Base-by-base conservation (phyloP, 306 rosid species). In the Sophora flavescens region DNA sequence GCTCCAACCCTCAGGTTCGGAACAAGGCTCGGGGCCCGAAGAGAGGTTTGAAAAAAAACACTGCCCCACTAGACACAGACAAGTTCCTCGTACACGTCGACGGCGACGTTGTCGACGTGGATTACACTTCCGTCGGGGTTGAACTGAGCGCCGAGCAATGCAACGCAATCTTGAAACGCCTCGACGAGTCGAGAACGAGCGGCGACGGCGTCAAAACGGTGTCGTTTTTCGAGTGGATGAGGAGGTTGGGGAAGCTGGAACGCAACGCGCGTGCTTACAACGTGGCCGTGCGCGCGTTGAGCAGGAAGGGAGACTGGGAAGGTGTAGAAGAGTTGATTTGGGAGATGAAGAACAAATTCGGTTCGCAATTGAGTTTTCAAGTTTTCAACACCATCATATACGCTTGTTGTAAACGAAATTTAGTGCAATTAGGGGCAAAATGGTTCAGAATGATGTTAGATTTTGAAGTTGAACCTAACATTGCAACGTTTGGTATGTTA, bases 371-470 rank as follows among this genome's bases (percentile, higher is more conserved):
- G 64, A 82, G 74, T 73, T 87, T 61, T 62, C 87, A 79, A 75
- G 88, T 85, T 53, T 95, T 95, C 76, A 92, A 95, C 79, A 78
- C 96, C 0, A 85, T 95, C 35, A 89, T 95, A 28, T 87, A 86
- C 67, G 88, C 88, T 0, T 92, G 89, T 62, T 87, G 84, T 61
- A 92, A 86, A 51, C 75, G 64, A 3, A 86, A 89, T 11, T 74
- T 82, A 0, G 87, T 83, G 5, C 76, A 77, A 59, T 33, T 83
- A 61, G 87, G 86, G 30, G 68, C 90, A 0, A 88, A 89, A 61
- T 95, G 97, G 97, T 90, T 95, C 70, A 75, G 42, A 8, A 78
- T 83, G 89, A 90, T 95, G 98, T 61, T 92, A 26, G 84, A 87
- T 6, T 78, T 54, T n/a, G 80, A 54, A 44, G 92, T 88, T 17